These are phyloP conservation scores for Triangularia setosa DNA, from an alignment of 2,329 filamentous ascomycete genomes.

Conservation along the genomic window DNA sequence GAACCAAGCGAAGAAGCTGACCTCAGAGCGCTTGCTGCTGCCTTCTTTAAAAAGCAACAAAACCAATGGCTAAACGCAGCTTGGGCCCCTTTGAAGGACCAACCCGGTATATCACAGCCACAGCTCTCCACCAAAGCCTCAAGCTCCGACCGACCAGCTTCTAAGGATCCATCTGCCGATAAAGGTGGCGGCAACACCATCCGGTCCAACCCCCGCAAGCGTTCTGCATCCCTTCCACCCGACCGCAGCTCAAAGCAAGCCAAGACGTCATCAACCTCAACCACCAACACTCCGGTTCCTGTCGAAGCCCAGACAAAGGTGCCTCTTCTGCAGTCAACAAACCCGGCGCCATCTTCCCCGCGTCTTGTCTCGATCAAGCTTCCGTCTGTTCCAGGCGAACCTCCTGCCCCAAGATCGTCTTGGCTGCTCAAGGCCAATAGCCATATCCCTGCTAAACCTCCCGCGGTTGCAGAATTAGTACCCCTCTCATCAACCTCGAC, in stretches of 20 bases:
- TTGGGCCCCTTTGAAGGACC: constrained; percentile 10
- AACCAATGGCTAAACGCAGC: constrained; percentile 19
- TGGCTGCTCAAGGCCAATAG: not conserved
- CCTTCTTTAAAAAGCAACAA: constrained; percentile 14
- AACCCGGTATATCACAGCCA: not conserved
- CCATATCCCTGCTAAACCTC: not conserved
- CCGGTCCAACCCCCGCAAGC: constrained; percentile 11
- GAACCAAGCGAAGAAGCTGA: not conserved
- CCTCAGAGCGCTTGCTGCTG: constrained; percentile 7
- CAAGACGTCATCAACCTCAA: not conserved
- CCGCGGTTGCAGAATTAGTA: not conserved
- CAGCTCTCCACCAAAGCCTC: not conserved
- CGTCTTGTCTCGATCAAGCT: not conserved
- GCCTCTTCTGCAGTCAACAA: not conserved
- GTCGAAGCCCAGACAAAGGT: not conserved
- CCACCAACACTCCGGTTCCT: not conserved
- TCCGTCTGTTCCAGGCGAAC: not conserved
- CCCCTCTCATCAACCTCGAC: not conserved
- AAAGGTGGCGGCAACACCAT: not conserved
- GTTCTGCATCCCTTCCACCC: constrained; percentile 14
- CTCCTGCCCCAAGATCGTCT: not conserved
- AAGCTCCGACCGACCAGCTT: not conserved
- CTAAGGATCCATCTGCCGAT: not conserved
- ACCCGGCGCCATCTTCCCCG: not conserved
- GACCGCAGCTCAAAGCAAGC: constrained; percentile 9